Conservation (phyloP, 164 flowering plant species). For the Macadamia integrifolia region DNA sequence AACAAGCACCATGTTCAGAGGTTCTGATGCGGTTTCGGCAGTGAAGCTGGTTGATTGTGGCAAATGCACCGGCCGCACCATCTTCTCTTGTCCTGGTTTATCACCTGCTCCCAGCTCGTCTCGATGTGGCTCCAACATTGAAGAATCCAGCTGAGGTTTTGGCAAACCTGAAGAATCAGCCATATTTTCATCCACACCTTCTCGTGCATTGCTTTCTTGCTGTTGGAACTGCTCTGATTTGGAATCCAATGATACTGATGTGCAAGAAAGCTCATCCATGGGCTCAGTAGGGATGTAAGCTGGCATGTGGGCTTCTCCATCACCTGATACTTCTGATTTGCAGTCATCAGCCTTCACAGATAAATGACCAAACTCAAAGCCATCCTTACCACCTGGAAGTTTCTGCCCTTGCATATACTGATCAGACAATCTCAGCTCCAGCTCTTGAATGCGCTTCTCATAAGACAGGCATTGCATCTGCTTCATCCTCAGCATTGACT, state of each 20-base stretch:
- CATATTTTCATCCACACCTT: slow-evolving; percentile 86
- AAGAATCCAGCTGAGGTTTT: slow-evolving; percentile 71
- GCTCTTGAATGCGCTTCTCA: slow-evolving; percentile 87
- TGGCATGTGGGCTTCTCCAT: slow-evolving; percentile 40
- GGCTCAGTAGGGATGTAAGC: slow-evolving; percentile 39
- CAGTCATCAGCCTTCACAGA: slow-evolving; percentile 47
- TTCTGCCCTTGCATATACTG: slow-evolving; percentile 55
- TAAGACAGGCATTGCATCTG: slow-evolving; percentile 77
- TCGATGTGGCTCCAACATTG: slow-evolving; percentile 63
- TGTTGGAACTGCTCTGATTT: slow-evolving; percentile 37
- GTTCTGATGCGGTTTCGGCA: slow-evolving; percentile 44
- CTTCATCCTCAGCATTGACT: slow-evolving; percentile 62
- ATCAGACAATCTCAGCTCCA: slow-evolving; percentile 81
- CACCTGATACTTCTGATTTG: slow-evolving; percentile 55
- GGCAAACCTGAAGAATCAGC: slow-evolving; percentile 56
- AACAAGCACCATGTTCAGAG: slow-evolving; percentile 33
- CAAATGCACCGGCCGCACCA: slow-evolving; percentile 29
- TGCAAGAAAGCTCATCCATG: slow-evolving; percentile 86
- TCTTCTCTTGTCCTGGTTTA: slow-evolving; percentile 43
- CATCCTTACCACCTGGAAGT: slow-evolving; percentile 34
- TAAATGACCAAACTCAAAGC: slow-evolving; percentile 27
- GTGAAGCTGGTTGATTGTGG: slow-evolving; percentile 40
- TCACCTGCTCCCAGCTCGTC: slow-evolving; percentile 38
- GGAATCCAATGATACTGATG: slow-evolving; percentile 43
- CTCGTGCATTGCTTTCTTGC: slow-evolving; percentile 40